Evolutionary conservation across 2,329 filamentous ascomycete genomes (phyloP).

Genomic region (Atkinsonella hypoxylon): DNA sequence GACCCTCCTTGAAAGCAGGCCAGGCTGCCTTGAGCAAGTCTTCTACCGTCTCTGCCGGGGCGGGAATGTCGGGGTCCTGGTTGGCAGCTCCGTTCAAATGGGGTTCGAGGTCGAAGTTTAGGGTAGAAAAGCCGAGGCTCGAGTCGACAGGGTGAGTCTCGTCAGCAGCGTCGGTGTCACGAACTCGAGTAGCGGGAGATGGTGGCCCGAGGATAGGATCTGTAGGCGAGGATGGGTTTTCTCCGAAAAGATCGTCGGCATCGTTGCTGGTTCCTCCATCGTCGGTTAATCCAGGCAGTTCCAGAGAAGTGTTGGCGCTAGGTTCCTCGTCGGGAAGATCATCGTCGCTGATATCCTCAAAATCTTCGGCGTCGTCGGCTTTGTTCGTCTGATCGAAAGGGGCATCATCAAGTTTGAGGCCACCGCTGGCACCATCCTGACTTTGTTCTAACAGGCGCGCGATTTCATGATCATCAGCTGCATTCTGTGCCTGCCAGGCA

Average conservation of each 20-base stretch:
- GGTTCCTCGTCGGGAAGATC: conserved; percentile 72
- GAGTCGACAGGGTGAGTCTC: conserved; percentile 21
- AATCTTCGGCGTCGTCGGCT: conserved; percentile 86
- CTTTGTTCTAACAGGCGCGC: conserved; percentile 31
- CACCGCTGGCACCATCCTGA: conserved; percentile 26
- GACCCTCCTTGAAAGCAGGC: conserved; percentile 66
- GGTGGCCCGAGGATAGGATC: conserved; percentile 29
- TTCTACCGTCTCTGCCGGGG: conserved; percentile 58
- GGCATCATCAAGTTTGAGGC: conserved; percentile 30
- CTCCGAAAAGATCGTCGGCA: conserved; percentile 59
- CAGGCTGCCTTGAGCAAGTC: conserved; percentile 71
- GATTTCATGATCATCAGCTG: conserved; percentile 36
- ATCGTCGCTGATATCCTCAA: conserved; percentile 81
- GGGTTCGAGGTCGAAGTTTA: conserved; percentile 37
- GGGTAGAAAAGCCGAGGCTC: conserved; percentile 24
- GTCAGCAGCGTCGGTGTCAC: conserved; percentile 25
- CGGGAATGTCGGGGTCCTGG: conserved; percentile 52
- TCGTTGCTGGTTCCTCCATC: conserved; percentile 49
- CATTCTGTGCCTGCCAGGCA: conserved; percentile 31
- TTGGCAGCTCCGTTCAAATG: conserved; percentile 33
- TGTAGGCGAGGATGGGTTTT: conserved; percentile 39
- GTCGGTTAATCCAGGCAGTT: conserved; percentile 44
- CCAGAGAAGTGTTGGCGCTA: conserved; percentile 27
- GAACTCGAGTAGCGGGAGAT: conserved; percentile 32
- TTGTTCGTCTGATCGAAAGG: conserved; percentile 61